A percentile compares a stretch with the other conserved stretches of the same genome.
phyloP scores from a whole-genome alignment of 805 yeast species.

The Candida easanensis region DNA sequence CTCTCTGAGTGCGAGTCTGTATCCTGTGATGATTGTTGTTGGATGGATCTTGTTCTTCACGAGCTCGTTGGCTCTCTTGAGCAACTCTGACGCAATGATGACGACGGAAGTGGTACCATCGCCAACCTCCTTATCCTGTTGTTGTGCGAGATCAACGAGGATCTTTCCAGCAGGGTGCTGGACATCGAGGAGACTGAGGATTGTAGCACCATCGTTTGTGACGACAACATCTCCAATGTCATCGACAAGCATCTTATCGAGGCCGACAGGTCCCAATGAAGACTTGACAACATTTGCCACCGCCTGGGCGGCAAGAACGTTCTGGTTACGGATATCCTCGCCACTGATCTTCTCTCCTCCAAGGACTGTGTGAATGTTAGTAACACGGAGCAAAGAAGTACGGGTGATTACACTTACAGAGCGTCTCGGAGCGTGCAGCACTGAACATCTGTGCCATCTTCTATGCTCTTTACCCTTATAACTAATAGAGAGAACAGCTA shows the following conservation, averaged over 20 bases:
- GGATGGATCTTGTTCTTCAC: constrained; percentile 96
- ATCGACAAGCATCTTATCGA: constrained; percentile 97
- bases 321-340: constrained; percentile 94
- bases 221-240: constrained; percentile 99
- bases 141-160: constrained; percentile 94
- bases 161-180: constrained; percentile 99
- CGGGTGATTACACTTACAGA: constrained; percentile 52
- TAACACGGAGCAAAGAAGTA: too few species aligned
- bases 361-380: constrained; percentile 43
- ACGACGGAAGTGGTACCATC: constrained; percentile 98
- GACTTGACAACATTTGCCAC: constrained; percentile 97
- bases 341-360: constrained; percentile 97
- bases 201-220: constrained; percentile 98
- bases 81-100: constrained; percentile 87
- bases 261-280: constrained; percentile 96
- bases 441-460: constrained; percentile 63
- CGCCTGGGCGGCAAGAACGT: constrained; percentile 96
- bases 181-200: constrained; percentile 83
- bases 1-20: constrained; percentile 88
- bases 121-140: constrained; percentile 98
- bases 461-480: too few species aligned
- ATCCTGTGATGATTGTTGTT: constrained; percentile 95
- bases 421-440: constrained; percentile 84
- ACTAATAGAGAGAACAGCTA: too few species aligned
- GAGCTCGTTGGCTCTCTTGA: constrained; percentile 89